Percentiles rank a stretch among this genome's conserved stretches.
phyloP scores from a whole-genome alignment of 164 flowering plant species.

The Stephania cephalantha region DNA sequence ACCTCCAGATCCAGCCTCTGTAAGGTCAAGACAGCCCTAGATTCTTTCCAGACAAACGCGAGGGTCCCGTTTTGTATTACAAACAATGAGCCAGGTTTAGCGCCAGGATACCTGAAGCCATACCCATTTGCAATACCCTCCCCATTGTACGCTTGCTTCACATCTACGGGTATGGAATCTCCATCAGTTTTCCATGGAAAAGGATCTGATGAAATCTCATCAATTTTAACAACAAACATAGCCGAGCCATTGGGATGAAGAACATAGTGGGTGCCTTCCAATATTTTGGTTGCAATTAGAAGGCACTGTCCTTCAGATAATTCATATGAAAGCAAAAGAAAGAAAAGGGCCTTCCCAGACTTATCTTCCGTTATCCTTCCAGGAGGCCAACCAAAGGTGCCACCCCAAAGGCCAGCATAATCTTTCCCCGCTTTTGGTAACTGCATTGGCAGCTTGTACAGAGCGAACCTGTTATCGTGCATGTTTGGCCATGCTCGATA shows the following conservation, averaged over 20 bases:
- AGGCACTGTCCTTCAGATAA: constrained; percentile 47
- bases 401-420: constrained; percentile 88
- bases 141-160: constrained; percentile 59
- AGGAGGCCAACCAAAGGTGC: constrained; percentile 95
- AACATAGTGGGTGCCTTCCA: constrained; percentile 95
- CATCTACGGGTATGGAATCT: constrained; percentile 34
- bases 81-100: constrained; percentile 87
- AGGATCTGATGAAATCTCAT: constrained; percentile 57
- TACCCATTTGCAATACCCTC: constrained; percentile 96
- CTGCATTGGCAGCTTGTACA: constrained; percentile 68
- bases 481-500: constrained; percentile 92
- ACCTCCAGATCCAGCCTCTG: constrained; percentile 68
- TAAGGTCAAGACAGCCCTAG: constrained; percentile 70
- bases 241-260: constrained; percentile 97
- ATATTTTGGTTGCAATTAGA: constrained; percentile 85
- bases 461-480: constrained; percentile 79
- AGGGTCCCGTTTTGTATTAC: constrained; percentile 62
- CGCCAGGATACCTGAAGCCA: constrained; percentile 95
- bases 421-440: constrained; percentile 47
- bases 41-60: constrained; percentile 84
- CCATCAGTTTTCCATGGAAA: constrained; percentile 73
- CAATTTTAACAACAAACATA: constrained; percentile 73
- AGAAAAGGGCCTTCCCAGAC: constrained; percentile 85
- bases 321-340: constrained; percentile 80
- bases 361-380: constrained; percentile 71